These are phyloP conservation scores for Drechslera avenae DNA, from an alignment of 2,329 filamentous ascomycete species.

Conservation along the genomic window DNA sequence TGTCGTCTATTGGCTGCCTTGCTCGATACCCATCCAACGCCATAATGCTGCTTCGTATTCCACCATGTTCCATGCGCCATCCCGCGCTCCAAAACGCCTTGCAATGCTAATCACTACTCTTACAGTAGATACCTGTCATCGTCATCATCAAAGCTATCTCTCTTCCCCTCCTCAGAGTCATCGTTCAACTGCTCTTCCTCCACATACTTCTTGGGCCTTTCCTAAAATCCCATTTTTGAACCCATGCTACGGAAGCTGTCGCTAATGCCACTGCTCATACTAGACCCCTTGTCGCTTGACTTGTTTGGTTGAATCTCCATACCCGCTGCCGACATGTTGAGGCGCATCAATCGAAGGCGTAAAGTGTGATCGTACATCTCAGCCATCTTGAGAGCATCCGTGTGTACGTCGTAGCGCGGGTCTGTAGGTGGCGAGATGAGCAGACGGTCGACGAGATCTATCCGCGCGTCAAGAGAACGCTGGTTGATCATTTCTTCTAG, in stretches of 20 bases:
- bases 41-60: constrained; percentile 9
- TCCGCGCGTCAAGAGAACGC: constrained; percentile 73
- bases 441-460: constrained; percentile 82
- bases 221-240: constrained; percentile 39
- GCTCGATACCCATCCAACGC: neutral
- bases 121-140: neutral
- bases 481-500: constrained; percentile 77
- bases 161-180: neutral
- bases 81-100: constrained; percentile 13
- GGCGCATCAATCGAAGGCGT: constrained; percentile 74
- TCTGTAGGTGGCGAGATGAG: constrained; percentile 74
- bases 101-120: constrained; percentile 12
- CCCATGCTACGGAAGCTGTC: constrained; percentile 37
- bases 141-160: neutral
- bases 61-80: constrained; percentile 3
- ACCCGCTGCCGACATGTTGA: constrained; percentile 76
- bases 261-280: constrained; percentile 29
- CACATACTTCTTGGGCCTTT: neutral
- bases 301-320: constrained; percentile 64
- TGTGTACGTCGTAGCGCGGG: constrained; percentile 71
- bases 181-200: neutral
- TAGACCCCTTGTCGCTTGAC: constrained; percentile 18
- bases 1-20: too few relatives aligned
- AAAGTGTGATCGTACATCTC: constrained; percentile 75
- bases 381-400: constrained; percentile 69